Conservation (phyloP, 306 rosid genomes). For the Clitoria ternatea region DNA sequence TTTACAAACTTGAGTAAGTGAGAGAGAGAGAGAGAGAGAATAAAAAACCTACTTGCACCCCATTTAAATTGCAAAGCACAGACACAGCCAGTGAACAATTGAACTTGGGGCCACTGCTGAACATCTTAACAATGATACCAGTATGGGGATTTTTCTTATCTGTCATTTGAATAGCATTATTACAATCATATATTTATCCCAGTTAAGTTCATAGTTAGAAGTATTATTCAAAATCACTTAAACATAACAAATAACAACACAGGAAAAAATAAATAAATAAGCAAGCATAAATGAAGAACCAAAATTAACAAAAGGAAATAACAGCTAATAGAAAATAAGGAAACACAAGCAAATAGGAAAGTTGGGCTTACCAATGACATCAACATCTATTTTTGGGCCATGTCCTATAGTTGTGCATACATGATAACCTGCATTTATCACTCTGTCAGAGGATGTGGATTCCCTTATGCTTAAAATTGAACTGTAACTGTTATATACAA, state of each 20-base stretch:
- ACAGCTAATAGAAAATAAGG: constrained; percentile 9
- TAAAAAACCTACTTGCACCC: constrained; percentile 54
- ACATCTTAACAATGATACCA: constrained; percentile 83
- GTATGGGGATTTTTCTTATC: constrained; percentile 66
- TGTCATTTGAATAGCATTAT: constrained; percentile 39
- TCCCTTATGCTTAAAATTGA: constrained; percentile 4
- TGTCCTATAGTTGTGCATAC: constrained; percentile 70
- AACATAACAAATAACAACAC: not conserved
- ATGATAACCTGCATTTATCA: constrained; percentile 69
- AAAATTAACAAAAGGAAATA: constrained; percentile 7
- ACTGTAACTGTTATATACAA: not conserved
- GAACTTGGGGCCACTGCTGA: constrained; percentile 40
- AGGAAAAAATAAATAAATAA: no score
- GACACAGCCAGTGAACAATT: constrained; percentile 89
- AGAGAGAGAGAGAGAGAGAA: not conserved
- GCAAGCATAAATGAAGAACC: constrained; percentile 16
- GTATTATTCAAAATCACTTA: constrained; percentile 9
- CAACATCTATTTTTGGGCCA: constrained; percentile 43
- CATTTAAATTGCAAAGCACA: constrained; percentile 60
- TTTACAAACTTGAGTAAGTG: not conserved
- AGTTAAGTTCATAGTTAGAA: constrained; percentile 6
- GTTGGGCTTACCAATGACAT: constrained; percentile 56
- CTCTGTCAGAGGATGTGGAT: constrained; percentile 32
- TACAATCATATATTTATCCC: constrained; percentile 11
- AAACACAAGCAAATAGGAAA: constrained; percentile 2